Evolutionary conservation across 2,329 filamentous ascomycete species (phyloP), one percentile per base, ranked within the genome.

Genomic region (Aspergillus fischeri): DNA sequence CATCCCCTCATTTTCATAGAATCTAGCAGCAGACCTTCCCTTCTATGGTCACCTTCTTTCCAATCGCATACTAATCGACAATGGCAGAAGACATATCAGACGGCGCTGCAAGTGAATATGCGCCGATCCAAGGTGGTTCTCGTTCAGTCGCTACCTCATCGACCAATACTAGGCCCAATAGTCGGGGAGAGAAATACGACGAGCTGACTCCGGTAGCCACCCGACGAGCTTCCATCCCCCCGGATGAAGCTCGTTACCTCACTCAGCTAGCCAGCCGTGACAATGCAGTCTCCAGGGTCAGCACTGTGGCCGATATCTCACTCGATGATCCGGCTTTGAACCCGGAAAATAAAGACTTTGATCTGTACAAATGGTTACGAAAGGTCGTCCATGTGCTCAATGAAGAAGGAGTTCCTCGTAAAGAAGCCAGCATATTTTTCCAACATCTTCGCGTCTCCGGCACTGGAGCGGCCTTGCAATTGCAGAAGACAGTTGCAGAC

Each of bases 391-490:
- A 35, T 8, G 29, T 29, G 24, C 47, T 28, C 25, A 51, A 52
- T 14, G 41, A 53, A 9, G 47, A 59, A 11, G 57, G 57, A 6
- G 50, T 55, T 5, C 49, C 48, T 3, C 21, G 38, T 17, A 28
- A 59, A 20, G 58, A 56, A 27, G 53, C 65, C 32, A 63, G 63
- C 14, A 60, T 68, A 20, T 38, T 65, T 11, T 67, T 69, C 56
- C 64, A 63, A 21, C 17, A 69, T 1, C 54, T 69, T 7, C 61
- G 61, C 32, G 50, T 69, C 14, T 65, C 65, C n/a, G 67, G 67
- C 52, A 65, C 65, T 17, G 67, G 67, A 3, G 64, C 67, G 25
- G 67, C 66, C 3, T 44, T 69, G 21, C 65, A 69, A 49, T 60
- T 62, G 29, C 67, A 69, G 32, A 49, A 61, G 6, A 69, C 65